These are phyloP conservation scores for Gamarada debralockiae DNA, from an alignment of 495 filamentous ascomycete genomes.

Conservation along the genomic window DNA sequence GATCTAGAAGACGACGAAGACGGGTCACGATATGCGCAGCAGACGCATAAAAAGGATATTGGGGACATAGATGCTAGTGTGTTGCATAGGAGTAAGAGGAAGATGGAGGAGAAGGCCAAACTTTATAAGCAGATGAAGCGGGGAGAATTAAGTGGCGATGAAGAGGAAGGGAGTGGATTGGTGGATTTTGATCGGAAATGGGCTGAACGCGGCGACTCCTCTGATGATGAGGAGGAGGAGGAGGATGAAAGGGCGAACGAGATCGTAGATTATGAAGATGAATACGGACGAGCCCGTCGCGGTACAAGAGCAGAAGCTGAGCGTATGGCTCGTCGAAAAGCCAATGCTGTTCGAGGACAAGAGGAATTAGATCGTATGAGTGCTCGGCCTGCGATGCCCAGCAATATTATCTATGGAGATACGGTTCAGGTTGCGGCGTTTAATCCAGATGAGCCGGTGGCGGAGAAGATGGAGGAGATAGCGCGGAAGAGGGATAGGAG, in stretches of 20 bases:
- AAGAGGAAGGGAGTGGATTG: constrained; percentile 50
- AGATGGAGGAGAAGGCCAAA: constrained; percentile 82
- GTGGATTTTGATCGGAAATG: constrained; percentile 96
- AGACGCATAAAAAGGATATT: constrained; percentile 39
- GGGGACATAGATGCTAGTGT: constrained; percentile 20
- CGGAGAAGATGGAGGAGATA: constrained; percentile 63
- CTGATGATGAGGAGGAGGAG: constrained; percentile 33
- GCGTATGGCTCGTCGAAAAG: constrained; percentile 43
- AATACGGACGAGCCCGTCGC: constrained; percentile 75
- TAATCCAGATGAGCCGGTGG: constrained; percentile 56
- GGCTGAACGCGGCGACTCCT: constrained; percentile 47
- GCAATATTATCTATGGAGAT: constrained; percentile 76
- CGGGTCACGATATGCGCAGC: background rate
- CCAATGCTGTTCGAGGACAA: constrained; percentile 39
- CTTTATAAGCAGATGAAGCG: constrained; percentile 82
- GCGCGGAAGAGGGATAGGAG: constrained; percentile 71
- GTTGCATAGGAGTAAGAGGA: constrained; percentile 58
- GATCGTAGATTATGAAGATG: constrained; percentile 78
- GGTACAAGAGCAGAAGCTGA: constrained; percentile 62
- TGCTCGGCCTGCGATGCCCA: constrained; percentile 56
- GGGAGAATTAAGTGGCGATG: constrained; percentile 54
- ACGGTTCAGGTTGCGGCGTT: constrained; percentile 80
- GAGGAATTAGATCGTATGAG: constrained; percentile 42
- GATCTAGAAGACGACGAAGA: constrained; percentile 35
- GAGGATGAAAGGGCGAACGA: constrained; percentile 48